Conservation (phyloP, 1,284 basidiomycete species). For the Coniferiporia sulphurascens region DNA sequence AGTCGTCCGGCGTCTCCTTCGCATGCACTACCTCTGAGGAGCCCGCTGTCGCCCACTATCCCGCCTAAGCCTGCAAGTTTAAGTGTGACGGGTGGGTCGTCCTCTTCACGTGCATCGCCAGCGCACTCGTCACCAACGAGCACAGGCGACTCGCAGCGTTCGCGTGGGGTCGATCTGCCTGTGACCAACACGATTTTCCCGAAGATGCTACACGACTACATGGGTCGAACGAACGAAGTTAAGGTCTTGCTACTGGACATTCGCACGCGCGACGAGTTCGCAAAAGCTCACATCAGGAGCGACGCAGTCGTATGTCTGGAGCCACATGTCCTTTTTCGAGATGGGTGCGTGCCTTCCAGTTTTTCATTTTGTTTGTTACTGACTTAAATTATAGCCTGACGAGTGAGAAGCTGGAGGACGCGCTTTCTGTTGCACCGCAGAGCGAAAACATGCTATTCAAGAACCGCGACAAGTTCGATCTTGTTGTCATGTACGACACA, state of each 20-base stretch:
- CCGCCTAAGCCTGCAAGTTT: slow-evolving; percentile 41
- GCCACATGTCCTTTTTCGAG: slow-evolving; percentile 66
- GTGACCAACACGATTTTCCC: slow-evolving; percentile 57
- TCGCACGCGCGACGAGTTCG: slow-evolving; percentile 72
- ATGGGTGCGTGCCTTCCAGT: slow-evolving; percentile 47
- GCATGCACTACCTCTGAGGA: slow-evolving; percentile 27
- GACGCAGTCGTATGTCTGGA: slow-evolving; percentile 83
- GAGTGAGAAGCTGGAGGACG: slow-evolving; percentile 67
- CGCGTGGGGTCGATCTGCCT: slow-evolving; percentile 39
- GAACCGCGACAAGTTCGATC: slow-evolving; percentile 82
- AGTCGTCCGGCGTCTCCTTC: slow-evolving; percentile 56
- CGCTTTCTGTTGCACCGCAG: slow-evolving; percentile 67
- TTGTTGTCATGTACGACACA: slow-evolving; percentile 87
- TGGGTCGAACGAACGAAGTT: slow-evolving; percentile 43
- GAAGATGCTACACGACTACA: slow-evolving; percentile 55
- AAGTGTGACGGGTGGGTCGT: slow-evolving; percentile 24
- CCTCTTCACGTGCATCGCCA: slow-evolving; percentile 4
- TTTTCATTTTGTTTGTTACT: slow-evolving; percentile 3
- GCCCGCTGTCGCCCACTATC: slow-evolving; percentile 32
- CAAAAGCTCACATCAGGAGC: slow-evolving; percentile 65
- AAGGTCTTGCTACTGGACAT: slow-evolving; percentile 83
- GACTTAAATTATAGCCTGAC: slow-evolving; percentile 46
- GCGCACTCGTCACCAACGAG: slow-evolving; percentile 13
- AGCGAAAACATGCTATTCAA: slow-evolving; percentile 70
- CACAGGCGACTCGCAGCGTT: slow-evolving; percentile 19